A percentile compares a stretch with the other conserved stretches of the same genome.
Conservation (phyloP, 2,329 filamentous ascomycete species). For the Apiospora pterosperma region DNA sequence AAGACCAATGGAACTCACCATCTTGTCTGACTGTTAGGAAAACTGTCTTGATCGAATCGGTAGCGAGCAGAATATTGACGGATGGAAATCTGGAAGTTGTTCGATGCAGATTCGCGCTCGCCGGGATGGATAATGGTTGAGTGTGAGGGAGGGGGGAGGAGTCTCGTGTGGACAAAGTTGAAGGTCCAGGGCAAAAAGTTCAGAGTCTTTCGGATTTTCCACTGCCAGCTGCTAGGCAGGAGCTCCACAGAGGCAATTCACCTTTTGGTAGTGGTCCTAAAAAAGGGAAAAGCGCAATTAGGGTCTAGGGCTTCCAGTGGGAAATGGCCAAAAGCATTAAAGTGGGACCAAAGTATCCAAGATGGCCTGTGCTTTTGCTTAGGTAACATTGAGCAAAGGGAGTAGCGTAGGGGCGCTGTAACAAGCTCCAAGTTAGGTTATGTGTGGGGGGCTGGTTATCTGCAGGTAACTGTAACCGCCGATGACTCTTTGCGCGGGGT, state of each 20-base stretch:
- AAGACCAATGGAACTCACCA: slow-evolving; percentile 53
- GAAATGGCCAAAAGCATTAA: neutral
- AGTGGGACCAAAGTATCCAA: neutral
- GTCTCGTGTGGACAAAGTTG: slow-evolving; percentile 39
- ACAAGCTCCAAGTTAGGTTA: neutral
- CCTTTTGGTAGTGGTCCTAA: neutral
- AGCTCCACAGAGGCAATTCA: slow-evolving; percentile 9
- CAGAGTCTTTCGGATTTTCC: slow-evolving; percentile 36
- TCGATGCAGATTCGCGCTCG: slow-evolving; percentile 47
- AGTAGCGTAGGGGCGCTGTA: neutral
- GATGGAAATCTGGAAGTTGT: slow-evolving; percentile 47
- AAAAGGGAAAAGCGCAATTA: slow-evolving; percentile 6
- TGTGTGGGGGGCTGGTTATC: neutral
- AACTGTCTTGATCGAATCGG: slow-evolving; percentile 34
- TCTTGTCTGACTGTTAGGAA: slow-evolving; percentile 57
- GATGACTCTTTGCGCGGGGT: neutral
- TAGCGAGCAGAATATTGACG: slow-evolving; percentile 46
- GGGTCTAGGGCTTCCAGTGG: slow-evolving; percentile 11
- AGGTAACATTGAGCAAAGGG: neutral
- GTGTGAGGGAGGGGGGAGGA: slow-evolving; percentile 23
- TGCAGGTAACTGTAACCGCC: neutral
- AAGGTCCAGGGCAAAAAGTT: slow-evolving; percentile 16
- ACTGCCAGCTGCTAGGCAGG: slow-evolving; percentile 11
- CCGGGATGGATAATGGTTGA: slow-evolving; percentile 29
- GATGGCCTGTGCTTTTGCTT: neutral